Conservation (phyloP, 1,284 basidiomycete species). For the Pseudozyma thailandica region DNA sequence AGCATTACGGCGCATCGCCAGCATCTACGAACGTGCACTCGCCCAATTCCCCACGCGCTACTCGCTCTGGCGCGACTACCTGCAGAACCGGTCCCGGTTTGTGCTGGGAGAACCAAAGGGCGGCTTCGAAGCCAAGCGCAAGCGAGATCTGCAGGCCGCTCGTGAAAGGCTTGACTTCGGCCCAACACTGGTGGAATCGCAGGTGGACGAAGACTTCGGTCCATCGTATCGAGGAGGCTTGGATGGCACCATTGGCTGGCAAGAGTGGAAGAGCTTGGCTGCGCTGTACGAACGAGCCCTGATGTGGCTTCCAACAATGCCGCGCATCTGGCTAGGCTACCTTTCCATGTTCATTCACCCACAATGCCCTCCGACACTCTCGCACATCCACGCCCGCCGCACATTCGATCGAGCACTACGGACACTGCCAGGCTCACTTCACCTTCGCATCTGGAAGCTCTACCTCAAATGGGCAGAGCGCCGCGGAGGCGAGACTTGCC, state of each 20-base stretch:
- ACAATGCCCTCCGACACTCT: slow-evolving; percentile 83
- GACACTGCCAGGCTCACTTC: slow-evolving; percentile 92
- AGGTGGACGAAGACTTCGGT: slow-evolving; percentile 76
- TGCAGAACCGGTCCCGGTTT: slow-evolving; percentile 83
- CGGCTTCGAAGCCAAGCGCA: slow-evolving; percentile 65
- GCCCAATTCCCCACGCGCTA: slow-evolving; percentile 87
- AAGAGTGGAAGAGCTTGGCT: slow-evolving; percentile 91
- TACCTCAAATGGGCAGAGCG: slow-evolving; percentile 94
- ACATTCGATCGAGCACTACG: slow-evolving; percentile 95
- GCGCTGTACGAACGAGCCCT: slow-evolving; percentile 90
- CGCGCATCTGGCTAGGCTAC: slow-evolving; percentile 93
- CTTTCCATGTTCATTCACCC: slow-evolving; percentile 90
- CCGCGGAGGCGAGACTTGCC: slow-evolving; percentile 83
- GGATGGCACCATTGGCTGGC: slow-evolving; percentile 87
- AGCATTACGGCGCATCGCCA: slow-evolving; percentile 83
- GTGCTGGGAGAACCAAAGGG: slow-evolving; percentile 79
- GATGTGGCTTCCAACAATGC: slow-evolving; percentile 93
- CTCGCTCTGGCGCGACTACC: slow-evolving; percentile 94
- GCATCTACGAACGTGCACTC: slow-evolving; percentile 91
- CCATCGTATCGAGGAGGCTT: slow-evolving; percentile 80
- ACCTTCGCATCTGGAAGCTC: slow-evolving; percentile 89
- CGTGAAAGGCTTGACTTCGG: slow-evolving; percentile 74
- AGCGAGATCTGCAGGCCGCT: slow-evolving; percentile 69
- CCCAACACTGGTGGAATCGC: slow-evolving; percentile 57
- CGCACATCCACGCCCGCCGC: slow-evolving; percentile 87